phyloP scores from a whole-genome alignment of 148 eudicot species.

The Cornus florida region DNA sequence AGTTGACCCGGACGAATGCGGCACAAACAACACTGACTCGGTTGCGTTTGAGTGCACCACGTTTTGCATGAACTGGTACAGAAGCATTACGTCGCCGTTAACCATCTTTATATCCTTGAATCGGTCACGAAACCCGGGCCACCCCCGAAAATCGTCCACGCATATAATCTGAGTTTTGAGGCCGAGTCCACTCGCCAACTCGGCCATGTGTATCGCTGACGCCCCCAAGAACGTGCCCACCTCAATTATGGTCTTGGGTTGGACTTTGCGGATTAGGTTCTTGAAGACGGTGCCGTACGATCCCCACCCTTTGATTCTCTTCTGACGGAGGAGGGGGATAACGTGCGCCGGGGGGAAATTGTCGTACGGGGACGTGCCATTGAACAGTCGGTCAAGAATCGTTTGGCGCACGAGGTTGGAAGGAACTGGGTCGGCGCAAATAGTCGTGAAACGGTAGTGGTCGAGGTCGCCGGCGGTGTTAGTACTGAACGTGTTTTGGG shows the following conservation, averaged over 20 bases:
- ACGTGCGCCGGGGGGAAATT: constrained; percentile 60
- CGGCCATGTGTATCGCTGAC: constrained; percentile 75
- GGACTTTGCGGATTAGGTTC: constrained; percentile 43
- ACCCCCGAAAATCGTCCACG: constrained; percentile 76
- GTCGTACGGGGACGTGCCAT: constrained; percentile 57
- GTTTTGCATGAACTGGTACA: constrained; percentile 71
- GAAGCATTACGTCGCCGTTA: constrained; percentile 55
- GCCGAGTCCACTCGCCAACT: constrained; percentile 43
- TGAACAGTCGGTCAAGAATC: constrained; percentile 42
- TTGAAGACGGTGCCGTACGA: constrained; percentile 66
- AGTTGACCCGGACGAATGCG: constrained; percentile 55
- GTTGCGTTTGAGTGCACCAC: constrained; percentile 37
- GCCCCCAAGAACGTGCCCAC: constrained; percentile 78
- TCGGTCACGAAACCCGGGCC: constrained; percentile 51
- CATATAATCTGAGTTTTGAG: constrained; percentile 64
- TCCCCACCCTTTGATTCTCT: constrained; percentile 66
- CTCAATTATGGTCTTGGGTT: constrained; percentile 57
- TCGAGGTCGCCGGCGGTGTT: constrained; percentile 1
- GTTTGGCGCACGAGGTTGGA: constrained; percentile 34
- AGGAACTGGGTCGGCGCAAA: constrained; percentile 34
- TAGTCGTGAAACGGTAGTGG: constrained; percentile 40
- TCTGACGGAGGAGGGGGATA: constrained; percentile 25
- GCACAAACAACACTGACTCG: constrained; percentile 41
- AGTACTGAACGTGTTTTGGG: background rate
- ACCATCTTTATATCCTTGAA: constrained; percentile 31